Conservation (phyloP, 345 rosid species). For the Arabis alpina region DNA sequence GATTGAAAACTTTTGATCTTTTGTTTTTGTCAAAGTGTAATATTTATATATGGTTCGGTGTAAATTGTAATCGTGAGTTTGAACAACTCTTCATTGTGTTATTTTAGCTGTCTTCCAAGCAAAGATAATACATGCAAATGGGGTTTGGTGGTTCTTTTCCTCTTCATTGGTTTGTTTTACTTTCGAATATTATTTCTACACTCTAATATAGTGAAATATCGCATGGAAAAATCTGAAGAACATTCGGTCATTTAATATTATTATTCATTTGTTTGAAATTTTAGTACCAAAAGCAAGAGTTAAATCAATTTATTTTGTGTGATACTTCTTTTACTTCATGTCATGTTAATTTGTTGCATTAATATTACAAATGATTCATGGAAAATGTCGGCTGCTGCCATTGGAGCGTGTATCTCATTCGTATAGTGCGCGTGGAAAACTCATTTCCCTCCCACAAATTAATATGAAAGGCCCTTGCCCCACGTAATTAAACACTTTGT, state of each 20-base stretch:
- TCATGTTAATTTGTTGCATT: too few species aligned
- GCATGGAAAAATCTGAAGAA: not conserved
- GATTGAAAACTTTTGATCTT: conserved; percentile 15
- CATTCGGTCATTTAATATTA: conserved; percentile 13
- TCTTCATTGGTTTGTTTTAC: conserved; percentile 1
- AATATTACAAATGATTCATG: not conserved
- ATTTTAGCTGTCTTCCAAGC: conserved; percentile 44
- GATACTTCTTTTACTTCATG: too few species aligned
- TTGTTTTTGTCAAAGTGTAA: not conserved
- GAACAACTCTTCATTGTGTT: conserved; percentile 14
- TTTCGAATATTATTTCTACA: conserved; percentile 1
- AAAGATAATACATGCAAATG: conserved; percentile 33
- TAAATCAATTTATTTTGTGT: not conserved
- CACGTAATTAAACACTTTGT: conserved; percentile 8
- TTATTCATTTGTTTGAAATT: too few species aligned
- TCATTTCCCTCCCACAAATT: not conserved
- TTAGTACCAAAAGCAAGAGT: not conserved
- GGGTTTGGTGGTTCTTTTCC: conserved; percentile 7
- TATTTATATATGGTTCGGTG: conserved; percentile 15
- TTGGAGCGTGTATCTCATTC: conserved; percentile 24
- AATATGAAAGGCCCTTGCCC: conserved; percentile 6
- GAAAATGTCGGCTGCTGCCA: conserved; percentile 39
- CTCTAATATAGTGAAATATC: not conserved
- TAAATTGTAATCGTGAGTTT: conserved; percentile 13
- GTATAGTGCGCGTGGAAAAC: not conserved